Evolutionary conservation across 2,329 filamentous ascomycete species (phyloP), one percentile per base, ranked within the genome.

Genomic region (Sporothrix schenckii): DNA sequence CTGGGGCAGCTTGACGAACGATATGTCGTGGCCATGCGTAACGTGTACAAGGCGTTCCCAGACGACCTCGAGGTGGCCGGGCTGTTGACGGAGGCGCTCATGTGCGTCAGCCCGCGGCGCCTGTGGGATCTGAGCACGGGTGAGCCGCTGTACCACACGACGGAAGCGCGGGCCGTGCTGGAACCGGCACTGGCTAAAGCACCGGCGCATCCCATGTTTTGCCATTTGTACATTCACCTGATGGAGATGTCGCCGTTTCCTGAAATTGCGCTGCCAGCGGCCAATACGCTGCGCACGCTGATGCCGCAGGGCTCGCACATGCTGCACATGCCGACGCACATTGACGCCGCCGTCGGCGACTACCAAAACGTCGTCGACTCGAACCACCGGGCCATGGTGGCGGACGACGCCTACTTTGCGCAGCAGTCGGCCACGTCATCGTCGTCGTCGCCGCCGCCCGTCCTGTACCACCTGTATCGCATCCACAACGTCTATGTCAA

Each of bases 171-270:
- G 75, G 71, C 70, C 0, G 81, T 89, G 0, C 81, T 92, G 2
- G 89, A 92, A 44, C 79, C 77, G 5, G 88, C 87, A 0, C 79
- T 93, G 21, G 75, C 78, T 2, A 80, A 82, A 2, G 77, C 82
- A 1, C 82, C 81, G 16, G 85, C 80, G 7, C 92, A 95, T 75
- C 89, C 77, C 0, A 89, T 89, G 0, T 76, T 92, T 4, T 79
- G 91, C 11, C 90, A 92, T 77, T 78, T 92, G 39, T 93, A 76
- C 73, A 78, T 78, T 61, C 74, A 76, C 39, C 61, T 74, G 65
- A 60, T 74, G 71, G 73, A 74, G 49, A 72, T 70, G 68, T 47
- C 68, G 16, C 58, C 49, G 11, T 50, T 21, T 7, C 68, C 68
- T 49, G 68, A 70, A 27, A 14, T 56, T 4, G 68, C 68, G 16